Evolutionary conservation across 768 basidiomycete species (phyloP).

Genomic region (Suillus paluster): DNA sequence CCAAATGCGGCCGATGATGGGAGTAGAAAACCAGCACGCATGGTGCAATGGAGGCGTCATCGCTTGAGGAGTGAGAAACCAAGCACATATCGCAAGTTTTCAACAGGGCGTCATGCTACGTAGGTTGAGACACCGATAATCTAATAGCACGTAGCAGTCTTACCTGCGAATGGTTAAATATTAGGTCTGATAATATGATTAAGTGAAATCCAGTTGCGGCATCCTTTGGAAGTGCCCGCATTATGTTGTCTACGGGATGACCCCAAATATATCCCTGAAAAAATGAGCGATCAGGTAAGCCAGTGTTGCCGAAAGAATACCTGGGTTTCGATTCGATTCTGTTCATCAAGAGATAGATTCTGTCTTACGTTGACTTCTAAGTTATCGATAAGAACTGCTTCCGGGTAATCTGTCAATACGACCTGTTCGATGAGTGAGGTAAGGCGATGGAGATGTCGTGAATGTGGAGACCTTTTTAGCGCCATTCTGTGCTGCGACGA

Average conservation of each 20-base stretch:
- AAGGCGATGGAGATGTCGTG: not conserved
- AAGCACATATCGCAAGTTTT: conserved; percentile 65
- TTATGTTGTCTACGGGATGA: conserved; percentile 41
- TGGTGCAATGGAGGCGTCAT: conserved; percentile 28
- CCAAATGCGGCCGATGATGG: conserved; percentile 86
- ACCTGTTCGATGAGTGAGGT: conserved; percentile 49
- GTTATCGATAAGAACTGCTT: conserved; percentile 74
- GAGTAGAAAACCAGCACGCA: conserved; percentile 84
- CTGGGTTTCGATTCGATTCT: conserved; percentile 33
- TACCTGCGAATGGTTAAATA: conserved; percentile 95
- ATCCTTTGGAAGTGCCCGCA: conserved; percentile 32
- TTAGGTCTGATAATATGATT: conserved; percentile 88
- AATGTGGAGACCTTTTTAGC: conserved; percentile 57
- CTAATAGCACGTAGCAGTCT: conserved; percentile 12
- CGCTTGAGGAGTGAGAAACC: conserved; percentile 21
- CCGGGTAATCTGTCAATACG: conserved; percentile 93
- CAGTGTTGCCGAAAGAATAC: conserved; percentile 36
- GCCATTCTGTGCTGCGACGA: conserved; percentile 73
- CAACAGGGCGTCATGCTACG: conserved; percentile 81
- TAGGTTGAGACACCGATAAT: conserved; percentile 6
- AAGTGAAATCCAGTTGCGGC: conserved; percentile 61
- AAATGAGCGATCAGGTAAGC: conserved; percentile 1
- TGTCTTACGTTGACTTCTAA: conserved; percentile 65
- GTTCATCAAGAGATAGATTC: conserved; percentile 48
- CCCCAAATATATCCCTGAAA: conserved; percentile 87